Percentiles rank a stretch among this genome's conserved stretches.
Conservation (phyloP, 805 yeast species). For the Saccharomycopsis selenospora region DNA sequence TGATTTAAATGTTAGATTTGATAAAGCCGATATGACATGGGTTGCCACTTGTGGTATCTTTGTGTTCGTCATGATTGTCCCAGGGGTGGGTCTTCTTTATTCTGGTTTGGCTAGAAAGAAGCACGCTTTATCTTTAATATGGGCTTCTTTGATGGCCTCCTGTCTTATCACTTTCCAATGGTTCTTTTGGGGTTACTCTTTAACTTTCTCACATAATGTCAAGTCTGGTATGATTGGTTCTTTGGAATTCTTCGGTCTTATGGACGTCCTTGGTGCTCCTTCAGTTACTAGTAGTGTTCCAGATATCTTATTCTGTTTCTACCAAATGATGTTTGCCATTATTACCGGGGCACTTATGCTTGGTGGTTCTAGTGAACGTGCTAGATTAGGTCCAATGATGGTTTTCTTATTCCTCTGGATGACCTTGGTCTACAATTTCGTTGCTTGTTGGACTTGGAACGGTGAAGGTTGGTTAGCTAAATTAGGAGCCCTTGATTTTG, state of each 20-base stretch:
- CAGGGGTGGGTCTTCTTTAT: conserved; percentile 90
- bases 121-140: conserved; percentile 87
- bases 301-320: conserved; percentile 80
- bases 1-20: conserved; percentile 65
- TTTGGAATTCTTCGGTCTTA: conserved; percentile 71
- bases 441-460: conserved; percentile 98
- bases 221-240: conserved; percentile 69
- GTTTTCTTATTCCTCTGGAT: conserved; percentile 89
- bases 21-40: conserved; percentile 79
- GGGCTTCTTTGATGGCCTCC: conserved; percentile 90
- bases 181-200: conserved; percentile 98
- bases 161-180: conserved; percentile 85
- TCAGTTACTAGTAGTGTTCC: conserved; percentile 62
- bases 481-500: conserved; percentile 88
- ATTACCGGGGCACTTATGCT: conserved; percentile 89
- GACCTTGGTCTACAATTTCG: conserved; percentile 91
- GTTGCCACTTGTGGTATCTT: conserved; percentile 67
- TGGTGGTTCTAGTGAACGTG: conserved; percentile 98
- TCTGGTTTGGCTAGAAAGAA: conserved; percentile 92
- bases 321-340: conserved; percentile 96
- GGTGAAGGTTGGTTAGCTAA: conserved; percentile 79
- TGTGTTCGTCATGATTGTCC: conserved; percentile 87
- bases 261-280: conserved; percentile 76
- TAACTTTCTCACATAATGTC: conserved; percentile 69
- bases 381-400: conserved; percentile 94